A percentile compares a stretch with the other conserved stretches of the same genome.
These are phyloP conservation scores for Firmiana major DNA, from an alignment of 345 rosid genomes.

Conservation along the genomic window DNA sequence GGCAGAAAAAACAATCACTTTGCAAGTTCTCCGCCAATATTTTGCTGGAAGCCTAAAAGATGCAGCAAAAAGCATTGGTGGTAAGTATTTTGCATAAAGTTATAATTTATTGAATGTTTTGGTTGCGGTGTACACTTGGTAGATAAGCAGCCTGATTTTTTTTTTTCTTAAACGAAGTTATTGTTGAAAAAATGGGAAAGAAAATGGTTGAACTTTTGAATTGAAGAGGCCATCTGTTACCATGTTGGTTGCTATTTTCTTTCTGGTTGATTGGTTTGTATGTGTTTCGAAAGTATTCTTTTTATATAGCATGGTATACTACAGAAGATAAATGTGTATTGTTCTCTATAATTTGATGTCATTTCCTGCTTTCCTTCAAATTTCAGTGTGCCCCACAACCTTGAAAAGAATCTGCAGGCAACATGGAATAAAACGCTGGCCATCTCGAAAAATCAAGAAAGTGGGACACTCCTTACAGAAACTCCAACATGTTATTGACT, in stretches of 20 bases:
- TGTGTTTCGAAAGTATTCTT: neutral
- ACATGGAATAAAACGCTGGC: slow-evolving; percentile 85
- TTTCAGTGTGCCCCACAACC: slow-evolving; percentile 94
- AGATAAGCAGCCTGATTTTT: neutral
- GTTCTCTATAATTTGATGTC: slow-evolving; percentile 9
- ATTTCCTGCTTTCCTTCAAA: slow-evolving; percentile 10
- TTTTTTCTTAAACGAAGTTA: neutral
- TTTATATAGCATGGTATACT: neutral
- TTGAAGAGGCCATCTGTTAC: neutral
- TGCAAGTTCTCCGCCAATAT: slow-evolving; percentile 67
- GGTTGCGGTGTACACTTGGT: neutral
- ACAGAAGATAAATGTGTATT: neutral
- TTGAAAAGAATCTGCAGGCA: slow-evolving; percentile 93
- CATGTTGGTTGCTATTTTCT: neutral
- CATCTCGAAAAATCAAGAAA: slow-evolving; percentile 89
- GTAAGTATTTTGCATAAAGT: slow-evolving; percentile 38
- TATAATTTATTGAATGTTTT: neutral
- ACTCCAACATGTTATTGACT: slow-evolving; percentile 71
- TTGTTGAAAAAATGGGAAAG: neutral
- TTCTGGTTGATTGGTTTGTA: neutral
- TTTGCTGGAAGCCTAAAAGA: slow-evolving; percentile 89
- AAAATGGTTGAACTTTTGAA: neutral
- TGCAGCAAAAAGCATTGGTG: slow-evolving; percentile 87
- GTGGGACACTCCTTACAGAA: slow-evolving; percentile 81
- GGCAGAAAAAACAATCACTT: slow-evolving; percentile 64